Base-by-base conservation (phyloP, 2,329 filamentous ascomycete species). In the Rhinocladiella similis region DNA sequence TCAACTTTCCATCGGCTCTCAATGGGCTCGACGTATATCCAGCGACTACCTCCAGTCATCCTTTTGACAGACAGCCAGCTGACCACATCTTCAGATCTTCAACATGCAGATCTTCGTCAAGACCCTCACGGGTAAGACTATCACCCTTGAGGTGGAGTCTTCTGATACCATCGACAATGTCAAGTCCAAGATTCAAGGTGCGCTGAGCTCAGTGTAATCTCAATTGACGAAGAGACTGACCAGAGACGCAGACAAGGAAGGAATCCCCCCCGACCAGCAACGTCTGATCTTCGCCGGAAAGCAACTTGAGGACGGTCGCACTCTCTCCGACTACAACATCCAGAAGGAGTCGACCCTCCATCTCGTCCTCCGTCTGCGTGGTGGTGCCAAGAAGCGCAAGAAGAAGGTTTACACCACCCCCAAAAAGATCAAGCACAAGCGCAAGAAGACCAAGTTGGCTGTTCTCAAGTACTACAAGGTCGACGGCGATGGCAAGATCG, bases 391-490 rank as follows among this genome's bases (percentile, higher is more conserved):
- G 91, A 97, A 97, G 90, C 88, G 95, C 81, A 99, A 99, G 91
- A 96, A 96, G 91, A 99, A 99, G 92, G 94, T 99, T 71, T 99
- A 99, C 90, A 97, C 91, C 78, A 99, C 94, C 74, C 94, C 94
- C 79, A 99, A 99, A 92, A 99, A 99, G 91, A 99, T 99, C 89
- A 99, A 99, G 94, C 94, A 99, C 89, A 99, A 99, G 92, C 89
- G 91, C 85, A 99, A 97, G 91, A 99, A 99, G 93, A 96, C 90
- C 87, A 99, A 99, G 89, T 84, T 99, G 79, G 94, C 94, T 74
- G 93, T 99, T 71, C 92, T 99, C 80, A 99, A 99, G 89, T 99
- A 99, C 90, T 99, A 99, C 90, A 99, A 99, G 90, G 94, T 99
- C 72, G 94, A 97, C 80, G 91, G 90, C 72, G 94, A 99, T 74